These are phyloP conservation scores for Geosmithia flava DNA, from an alignment of 2,329 filamentous ascomycete genomes.

Conservation along the genomic window DNA sequence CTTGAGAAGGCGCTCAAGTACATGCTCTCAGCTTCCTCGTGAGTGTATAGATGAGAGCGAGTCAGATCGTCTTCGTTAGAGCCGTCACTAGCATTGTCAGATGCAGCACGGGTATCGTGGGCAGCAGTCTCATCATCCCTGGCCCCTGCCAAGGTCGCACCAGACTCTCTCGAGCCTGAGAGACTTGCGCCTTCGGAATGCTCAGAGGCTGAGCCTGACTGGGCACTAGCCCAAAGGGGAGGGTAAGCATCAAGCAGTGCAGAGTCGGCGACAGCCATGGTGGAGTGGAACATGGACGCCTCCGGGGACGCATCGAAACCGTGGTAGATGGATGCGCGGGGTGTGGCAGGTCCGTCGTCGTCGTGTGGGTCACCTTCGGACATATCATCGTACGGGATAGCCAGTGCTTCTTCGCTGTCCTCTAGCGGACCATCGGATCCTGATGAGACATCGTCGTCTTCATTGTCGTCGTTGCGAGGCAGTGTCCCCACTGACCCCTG, in stretches of 20 bases:
- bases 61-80: constrained; percentile 33
- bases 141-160: neutral
- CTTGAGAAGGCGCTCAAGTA: constrained; percentile 63
- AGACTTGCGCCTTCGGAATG: neutral
- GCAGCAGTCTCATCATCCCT: neutral
- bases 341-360: constrained; percentile 32
- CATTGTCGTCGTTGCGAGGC: neutral
- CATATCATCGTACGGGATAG: constrained; percentile 41
- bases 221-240: constrained; percentile 1
- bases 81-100: neutral
- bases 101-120: neutral
- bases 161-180: neutral
- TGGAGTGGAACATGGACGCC: constrained; percentile 15
- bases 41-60: constrained; percentile 60
- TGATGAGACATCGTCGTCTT: neutral
- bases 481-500: neutral
- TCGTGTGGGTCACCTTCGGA: constrained; percentile 21
- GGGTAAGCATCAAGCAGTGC: constrained; percentile 1
- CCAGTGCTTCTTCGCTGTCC: constrained; percentile 43
- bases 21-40: constrained; percentile 76
- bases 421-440: constrained; percentile 7
- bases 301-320: constrained; percentile 13
- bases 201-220: neutral
- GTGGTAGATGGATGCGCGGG: constrained; percentile 36
- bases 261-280: constrained; percentile 1